A percentile compares a stretch with the other conserved stretches of the same genome.
Evolutionary conservation across 2,329 filamentous ascomycete species (phyloP).

Genomic region (Neofusicoccum parvum): DNA sequence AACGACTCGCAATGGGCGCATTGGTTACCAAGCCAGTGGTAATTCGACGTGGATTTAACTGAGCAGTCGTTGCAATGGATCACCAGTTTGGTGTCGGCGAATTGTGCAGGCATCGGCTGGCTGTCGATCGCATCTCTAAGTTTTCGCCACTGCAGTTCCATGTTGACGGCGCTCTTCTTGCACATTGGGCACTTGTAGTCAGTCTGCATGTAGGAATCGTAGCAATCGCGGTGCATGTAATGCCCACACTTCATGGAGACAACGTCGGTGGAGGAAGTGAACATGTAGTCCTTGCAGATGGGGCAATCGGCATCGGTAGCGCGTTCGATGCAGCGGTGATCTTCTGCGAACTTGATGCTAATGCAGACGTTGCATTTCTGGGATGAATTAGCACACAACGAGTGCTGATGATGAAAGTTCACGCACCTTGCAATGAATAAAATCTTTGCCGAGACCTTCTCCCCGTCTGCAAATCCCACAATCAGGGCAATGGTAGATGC

Average conservation of each 20-base stretch:
- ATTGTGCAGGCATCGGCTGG: constrained; percentile 90
- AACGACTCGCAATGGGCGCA: constrained; percentile 66
- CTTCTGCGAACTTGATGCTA: constrained; percentile 78
- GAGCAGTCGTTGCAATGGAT: constrained; percentile 95
- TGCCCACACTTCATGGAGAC: constrained; percentile 96
- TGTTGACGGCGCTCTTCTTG: constrained; percentile 94
- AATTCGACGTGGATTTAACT: constrained; percentile 80
- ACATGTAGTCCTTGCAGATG: constrained; percentile 95
- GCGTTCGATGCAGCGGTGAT: constrained; percentile 91
- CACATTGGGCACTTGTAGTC: constrained; percentile 97
- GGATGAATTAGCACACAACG: constrained; percentile 29
- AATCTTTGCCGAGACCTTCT: constrained; percentile 90
- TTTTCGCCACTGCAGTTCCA: constrained; percentile 93
- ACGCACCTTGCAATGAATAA: constrained; percentile 91
- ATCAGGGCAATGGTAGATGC: constrained; percentile 94
- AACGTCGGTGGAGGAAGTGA: constrained; percentile 83
- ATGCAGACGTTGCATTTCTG: constrained; percentile 83
- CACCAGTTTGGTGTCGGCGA: constrained; percentile 75
- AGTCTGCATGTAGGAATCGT: constrained; percentile 80
- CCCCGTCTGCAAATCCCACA: constrained; percentile 95
- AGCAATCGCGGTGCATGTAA: constrained; percentile 90
- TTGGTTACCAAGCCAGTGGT: constrained; percentile 94
- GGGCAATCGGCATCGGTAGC: constrained; percentile 95
- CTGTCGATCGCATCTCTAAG: constrained; percentile 82
- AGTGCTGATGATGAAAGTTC: not conserved